Evolutionary conservation across 2,329 filamentous ascomycete species (phyloP), one percentile per base, ranked within the genome.

Genomic region (Volutella citrinella): DNA sequence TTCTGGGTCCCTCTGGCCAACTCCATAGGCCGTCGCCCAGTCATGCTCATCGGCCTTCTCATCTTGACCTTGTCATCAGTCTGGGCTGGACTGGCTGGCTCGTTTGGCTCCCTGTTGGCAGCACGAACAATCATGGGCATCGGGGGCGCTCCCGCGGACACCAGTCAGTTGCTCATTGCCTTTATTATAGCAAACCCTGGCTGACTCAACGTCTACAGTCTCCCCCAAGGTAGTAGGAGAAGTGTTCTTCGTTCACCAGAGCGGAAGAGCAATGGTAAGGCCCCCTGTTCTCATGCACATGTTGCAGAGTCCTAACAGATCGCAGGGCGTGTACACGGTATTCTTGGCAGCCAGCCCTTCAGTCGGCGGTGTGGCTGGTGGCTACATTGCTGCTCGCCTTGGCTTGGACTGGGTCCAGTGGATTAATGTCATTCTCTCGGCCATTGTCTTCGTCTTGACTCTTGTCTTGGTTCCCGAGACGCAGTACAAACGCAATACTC

Each of bases 1-100:
- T 48, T 53, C 29, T 61, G 61, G 52, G 62, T 65, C 2, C 63
- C 63, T 1, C 18, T 65, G 27, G 54, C 63, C 0, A 64, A 64
- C 25, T 51, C 55, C 16, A 42, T 56, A 17, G 63, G 62, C 3
- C 48, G 60, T 5, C 46, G 62, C 0, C 54, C 54, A 0, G 45
- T 61, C 2, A 38, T 66, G 0, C 38, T 65, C 3, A 9, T 47
- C 0, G 55, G 59, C 4, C 55, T 56, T 2, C 37, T 57, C 0
- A 31, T 62, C 1, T 49, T 59, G 19, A 51, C 45, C 0, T 42
- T 56, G 0, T 52, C 50, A 3, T 48, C 53, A 0, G 24, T 52
- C 1, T 60, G 56, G 53, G 51, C 52, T 11, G 57, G 46, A 0
- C 41, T 58, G 1, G 47, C 45, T 0, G 43, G 35, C 0, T 42